Base-by-base conservation (phyloP, 495 filamentous ascomycete genomes). In the Talaromyces proteolyticus region DNA sequence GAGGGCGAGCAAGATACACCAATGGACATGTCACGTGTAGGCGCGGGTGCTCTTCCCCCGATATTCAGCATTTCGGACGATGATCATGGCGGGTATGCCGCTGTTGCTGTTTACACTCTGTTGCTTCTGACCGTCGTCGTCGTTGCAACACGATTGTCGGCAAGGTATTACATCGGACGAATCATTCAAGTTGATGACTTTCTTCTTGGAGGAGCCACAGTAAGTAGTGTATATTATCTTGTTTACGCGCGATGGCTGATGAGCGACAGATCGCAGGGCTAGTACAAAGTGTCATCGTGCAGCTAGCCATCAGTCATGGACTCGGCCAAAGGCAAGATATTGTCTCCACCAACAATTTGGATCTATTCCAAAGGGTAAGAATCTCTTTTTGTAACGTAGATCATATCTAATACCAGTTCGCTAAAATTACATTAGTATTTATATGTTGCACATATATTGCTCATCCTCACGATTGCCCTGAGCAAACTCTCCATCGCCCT, bases 371-470 rank as follows among this genome's bases (percentile, higher is more conserved):
- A 20, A 62, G 59, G 59, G 59, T 62, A 44, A 10, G 8, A 10
- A 10, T 34, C 14, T 34, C 14, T 34, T 34, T 34, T 16, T 7
- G 14, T 11, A 11, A 6, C 18, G 1, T 29, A 3, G 16, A 29
- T 40, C 6, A 19, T 4, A 18, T 34, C 4, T 14, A 44, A 6
- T 19, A 26, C n/a, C n/a, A n/a, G n/a, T 12, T 7, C 29, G 4
- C 21, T 2, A 16, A 19, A 24, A 52, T 61, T 36, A 61, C 52
- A 25, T 6, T 25, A 64, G 61, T 62, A 64, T 42, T 53, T 57
- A 52, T 62, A 64, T 51, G 57, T 47, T 1, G 57, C 61, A n/a
- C 61, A 64, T 20, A 58, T 64, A n/a, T 46, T 64, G 2, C 50
- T 62, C 25, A 46, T 64, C 10, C 40, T 47, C 8, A 53, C 59